Evolutionary conservation across 768 basidiomycete genomes (phyloP), one percentile per base, ranked within the genome.

Genomic region (Phaeotremella fagi): DNA sequence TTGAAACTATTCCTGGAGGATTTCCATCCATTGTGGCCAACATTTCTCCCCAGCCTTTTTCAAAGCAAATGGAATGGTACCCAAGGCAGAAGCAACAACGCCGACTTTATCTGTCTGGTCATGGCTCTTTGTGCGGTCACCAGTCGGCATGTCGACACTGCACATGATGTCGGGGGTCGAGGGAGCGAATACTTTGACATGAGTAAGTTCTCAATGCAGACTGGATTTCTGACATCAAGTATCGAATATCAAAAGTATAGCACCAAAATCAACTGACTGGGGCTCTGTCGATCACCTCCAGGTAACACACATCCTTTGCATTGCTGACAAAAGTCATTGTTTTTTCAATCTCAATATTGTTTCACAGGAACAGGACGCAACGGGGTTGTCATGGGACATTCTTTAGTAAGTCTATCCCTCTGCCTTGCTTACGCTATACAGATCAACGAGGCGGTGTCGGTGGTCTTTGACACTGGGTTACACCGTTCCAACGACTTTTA

Each of bases 361-460:
- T 48, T 15, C 27, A 29, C 24, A 28, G 46, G 27, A 18, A 28
- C 46, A 6, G 46, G 46, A 7, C 46, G 24, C 16, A 27, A 48
- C 6, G 46, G 46, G 3, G 46, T 48, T 5, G 23, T 28, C 12
- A 48, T 48, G 46, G 46, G 46, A 7, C 46, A 48, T 29, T 3
- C 46, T 25, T 29, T 48, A 16, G 31, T 33, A 33, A 33, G 31
- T 7, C 31, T 33, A 7, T 33, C 16, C 31, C 31, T 16, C 31
- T 16, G 9, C 31, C 16, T 7, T 7, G 7, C 16, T 16, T 33
- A 7, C 31, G 7, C 9, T 33, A 16, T 33, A 33, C 16, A 33
- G 24, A 29, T 48, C 24, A 48, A 48, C 46, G 46, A 48, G 23
- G 46, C 46, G 3, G 46, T 48, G 26, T 48, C 46, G 22, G 16